Evolutionary conservation across 192 early-diverging fungal species (phyloP), one percentile per base, ranked within the genome.

Genomic region (Coemansia sp.): DNA sequence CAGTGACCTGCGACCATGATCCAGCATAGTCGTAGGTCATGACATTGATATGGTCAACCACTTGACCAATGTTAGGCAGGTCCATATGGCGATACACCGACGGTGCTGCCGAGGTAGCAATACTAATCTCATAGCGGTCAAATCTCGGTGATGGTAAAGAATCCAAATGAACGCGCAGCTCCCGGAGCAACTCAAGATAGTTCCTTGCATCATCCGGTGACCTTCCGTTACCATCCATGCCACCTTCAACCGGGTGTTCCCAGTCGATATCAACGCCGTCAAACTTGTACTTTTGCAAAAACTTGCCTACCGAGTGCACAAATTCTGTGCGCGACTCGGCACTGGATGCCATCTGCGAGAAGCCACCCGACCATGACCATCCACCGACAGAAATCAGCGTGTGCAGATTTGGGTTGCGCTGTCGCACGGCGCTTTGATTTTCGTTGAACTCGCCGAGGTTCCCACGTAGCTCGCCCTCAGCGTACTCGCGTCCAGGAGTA

Each of bases 21-120:
- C 87, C 87, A 1, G 80, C 67, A 45, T 85, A 84, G 66, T 93
- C 91, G 69, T 96, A 98, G 3, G 92, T 83, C 96, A 99, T 99
- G 42, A 98, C 64, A 63, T 94, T 91, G 80, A 98, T 89, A 17
- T 78, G 60, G 69, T 93, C 87, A 27, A 90, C 80, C 37, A 84
- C 84, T 19, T 80, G 76, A 8, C 81, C 78, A 78, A 89, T 87
- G 49, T 81, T 82, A 6, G 53, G 64, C 38, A 92, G 75, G 18
- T 81, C 66, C 45, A 88, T 61, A 15, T 84, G 81, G 21, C 80
- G 76, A 61, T 90, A 89, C n/a, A 84, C 72, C 1, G 72, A 66
- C 40, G 76, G 82, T 5, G 84, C 83, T 18, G 85, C 84, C 8
- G 86, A 83, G 42, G 88, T 82, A 17, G 91, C 89, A 19, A 84